Evolutionary conservation across 768 basidiomycete genomes (phyloP), one percentile per base, ranked within the genome.

Genomic region (Trametes cinnabarina): DNA sequence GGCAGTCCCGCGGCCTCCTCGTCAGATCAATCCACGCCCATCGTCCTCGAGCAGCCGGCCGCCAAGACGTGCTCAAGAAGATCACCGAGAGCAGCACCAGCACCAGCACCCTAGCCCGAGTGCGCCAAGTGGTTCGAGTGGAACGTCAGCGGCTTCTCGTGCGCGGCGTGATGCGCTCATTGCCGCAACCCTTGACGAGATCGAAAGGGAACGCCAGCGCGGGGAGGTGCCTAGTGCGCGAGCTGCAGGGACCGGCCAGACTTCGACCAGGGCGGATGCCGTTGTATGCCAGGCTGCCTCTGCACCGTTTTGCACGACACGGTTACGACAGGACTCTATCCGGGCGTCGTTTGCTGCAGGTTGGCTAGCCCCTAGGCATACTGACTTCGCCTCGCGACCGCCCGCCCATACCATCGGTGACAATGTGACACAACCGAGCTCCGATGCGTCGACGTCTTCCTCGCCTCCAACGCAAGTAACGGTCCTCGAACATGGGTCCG

Each of bases 381-480:
- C n/a, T n/a, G n/a, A n/a, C n/a, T n/a, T n/a, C n/a, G 30, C 30
- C 30, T 7, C 30, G 30, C 30, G 30, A 32, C 7, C 30, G 30
- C 12, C 30, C 30, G 30, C 12, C 30, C 30, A 32, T 12, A n/a
- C n/a, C n/a, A n/a, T n/a, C n/a, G n/a, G n/a, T n/a, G n/a, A n/a
- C n/a, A n/a, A n/a, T n/a, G n/a, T n/a, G 30, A 32, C 30, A 6
- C 30, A 32, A 32, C 4, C 40, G 23, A 22, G 15, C 42, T 43
- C 55, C 10, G 58, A 49, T 11, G 12, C 41, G 17, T 42, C 43
- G n/a, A 54, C 52, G 19, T 55, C 58, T 23, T 54, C 58, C 1
- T 54, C 58, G 28, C 53, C 51, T n/a, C 40, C 53, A 1, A 54
- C 58, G 0, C 46, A 47, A 10, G 51, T 55, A 20, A 60, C 58